Conservation (phyloP, 2,329 filamentous ascomycete species). For the Phaeomoniella chlamydospora region DNA sequence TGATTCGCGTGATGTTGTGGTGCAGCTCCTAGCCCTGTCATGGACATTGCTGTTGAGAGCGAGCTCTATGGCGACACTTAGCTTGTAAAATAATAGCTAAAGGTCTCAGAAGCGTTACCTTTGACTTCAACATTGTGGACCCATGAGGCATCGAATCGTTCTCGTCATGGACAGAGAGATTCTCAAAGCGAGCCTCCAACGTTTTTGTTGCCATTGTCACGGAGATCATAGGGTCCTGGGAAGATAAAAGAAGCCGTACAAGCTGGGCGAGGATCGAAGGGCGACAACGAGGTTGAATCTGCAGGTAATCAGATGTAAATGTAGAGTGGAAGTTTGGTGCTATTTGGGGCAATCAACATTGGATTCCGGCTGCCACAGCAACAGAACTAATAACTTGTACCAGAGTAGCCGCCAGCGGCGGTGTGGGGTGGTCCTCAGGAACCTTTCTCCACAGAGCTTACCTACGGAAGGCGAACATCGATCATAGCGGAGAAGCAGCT, state of each 20-base stretch:
- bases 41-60: constrained; percentile 29
- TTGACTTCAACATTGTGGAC: constrained; percentile 54
- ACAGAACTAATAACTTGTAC: no score
- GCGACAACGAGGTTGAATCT: neutral
- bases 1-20: constrained; percentile 30
- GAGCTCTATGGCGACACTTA: constrained; percentile 23
- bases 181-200: constrained; percentile 79
- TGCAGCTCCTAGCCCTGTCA: constrained; percentile 31
- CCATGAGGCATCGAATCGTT: constrained; percentile 49
- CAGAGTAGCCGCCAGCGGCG: no score
- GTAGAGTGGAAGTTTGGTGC: neutral
- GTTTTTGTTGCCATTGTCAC: constrained; percentile 56
- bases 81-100: constrained; percentile 9
- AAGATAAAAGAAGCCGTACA: neutral
- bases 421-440: no score
- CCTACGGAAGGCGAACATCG: no score
- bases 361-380: neutral
- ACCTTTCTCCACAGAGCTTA: no score
- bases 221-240: neutral
- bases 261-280: neutral
- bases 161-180: constrained; percentile 78
- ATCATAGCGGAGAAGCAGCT: no score
- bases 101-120: no score
- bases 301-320: neutral
- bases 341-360: neutral